Evolutionary conservation across 768 basidiomycete species (phyloP), one percentile per base, ranked within the genome.

Genomic region (Auricularia sp.): DNA sequence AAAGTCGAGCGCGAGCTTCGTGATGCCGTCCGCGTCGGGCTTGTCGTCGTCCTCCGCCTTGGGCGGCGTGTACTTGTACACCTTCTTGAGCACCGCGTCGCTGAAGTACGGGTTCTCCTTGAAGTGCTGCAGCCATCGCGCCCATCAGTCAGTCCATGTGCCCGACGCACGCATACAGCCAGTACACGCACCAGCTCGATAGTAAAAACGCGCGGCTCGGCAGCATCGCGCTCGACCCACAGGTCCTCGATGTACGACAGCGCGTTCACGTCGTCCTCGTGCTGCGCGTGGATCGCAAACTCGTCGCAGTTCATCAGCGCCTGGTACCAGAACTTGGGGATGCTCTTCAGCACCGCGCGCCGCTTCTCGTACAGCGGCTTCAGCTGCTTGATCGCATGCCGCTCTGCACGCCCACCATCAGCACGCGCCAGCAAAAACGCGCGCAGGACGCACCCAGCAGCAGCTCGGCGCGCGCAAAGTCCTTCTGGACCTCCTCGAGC

Each of bases 81-180:
- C 88, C 77, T 93, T 93, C 75, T 84, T 90, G 72, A 93, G 74
- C 44, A 91, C 82, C 58, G 77, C 77, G 74, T 93, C 85, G 23
- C 79, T 77, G 78, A 93, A 93, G 77, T 84, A 90, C 23, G 89
- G 89, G 77, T 93, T 93, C 71, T 91, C 82, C 74, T 88, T 90
- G 81, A 93, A 93, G 71, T 88, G 72, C 91, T 93, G 70, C 54
- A 61, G 53, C 21, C 21, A 61, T 36, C 14, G 39, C 35, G 29
- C 16, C n/a, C 62, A 63, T 18, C 62, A 51, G 23, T 5, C 61
- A 33, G 43, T 44, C 43, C 43, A 18, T 12, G 54, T 16, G 33
- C 39, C 65, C 14, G 39, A 42, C 61, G 39, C n/a, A 43, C 35
- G 14, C 58, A 64, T 23, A 63, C 62, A 66, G 59, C 62, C 61